Base-by-base conservation (phyloP, 306 rosid genomes). In the Cicer pinnatifidum region DNA sequence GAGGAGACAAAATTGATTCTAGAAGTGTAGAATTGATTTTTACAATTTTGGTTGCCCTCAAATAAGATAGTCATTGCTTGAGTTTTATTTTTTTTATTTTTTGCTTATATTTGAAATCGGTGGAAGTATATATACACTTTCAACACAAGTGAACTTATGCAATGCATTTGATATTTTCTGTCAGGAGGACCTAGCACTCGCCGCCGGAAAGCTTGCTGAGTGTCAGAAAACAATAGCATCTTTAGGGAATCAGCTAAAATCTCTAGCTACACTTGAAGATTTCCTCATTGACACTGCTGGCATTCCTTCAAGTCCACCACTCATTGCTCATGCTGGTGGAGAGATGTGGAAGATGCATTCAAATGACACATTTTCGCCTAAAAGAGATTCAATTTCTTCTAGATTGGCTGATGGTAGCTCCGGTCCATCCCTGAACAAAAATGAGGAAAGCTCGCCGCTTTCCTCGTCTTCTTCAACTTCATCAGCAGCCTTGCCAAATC, bases 171-270 rank as follows among this genome's bases (percentile, higher is more conserved):
- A 44, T 77, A 8, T 75, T 73, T 64, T 66, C 54, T 61, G 19
- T 46, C 86, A 93, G 97, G 97, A 91, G 86, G 98, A 88, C 79
- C 78, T 93, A 75, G 90, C 86, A 51, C 75, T 91, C 6, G 98
- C 98, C 1, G 97, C 98, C 0, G 93, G 93, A 69, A 93, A 93
- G 80, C 97, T 93, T 53, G 98, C 93, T 0, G 97, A 93, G 78
- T 93, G 98, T 83, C 98, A 93, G 84, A 91, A 91, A 82, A 91
- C 98, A 5, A 93, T 93, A 79, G 98, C 93, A 17, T 93, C 97
- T 44, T 88, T 93, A 41, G 98, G 96, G 20, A 91, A 88, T 68
- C 98, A 93, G 76, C 81, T 93, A 46, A 85, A 90, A 50, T 89
- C 93, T 70, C 83, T 93, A 53, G 98, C 98, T 7, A 84, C 96